phyloP scores from a whole-genome alignment of 2,329 filamentous ascomycete genomes.

The Fusarium luffae region DNA sequence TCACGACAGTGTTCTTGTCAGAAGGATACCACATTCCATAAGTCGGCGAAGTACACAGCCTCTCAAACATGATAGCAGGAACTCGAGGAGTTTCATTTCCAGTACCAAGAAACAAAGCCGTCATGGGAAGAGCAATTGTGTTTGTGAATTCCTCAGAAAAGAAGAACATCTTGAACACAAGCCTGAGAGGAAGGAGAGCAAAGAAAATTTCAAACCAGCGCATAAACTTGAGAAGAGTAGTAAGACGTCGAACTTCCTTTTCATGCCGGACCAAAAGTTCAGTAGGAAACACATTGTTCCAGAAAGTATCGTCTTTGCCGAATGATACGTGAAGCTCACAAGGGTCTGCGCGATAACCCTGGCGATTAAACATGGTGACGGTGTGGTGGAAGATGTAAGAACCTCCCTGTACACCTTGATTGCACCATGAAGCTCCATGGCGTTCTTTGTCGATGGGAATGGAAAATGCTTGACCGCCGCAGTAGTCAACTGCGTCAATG shows the following conservation, averaged over 20 bases:
- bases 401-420: slow-evolving; percentile 26
- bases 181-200: slow-evolving; percentile 5
- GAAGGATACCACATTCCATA: slow-evolving; percentile 36
- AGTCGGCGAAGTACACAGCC: slow-evolving; percentile 17
- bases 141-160: slow-evolving; percentile 34
- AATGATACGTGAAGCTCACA: slow-evolving; percentile 27
- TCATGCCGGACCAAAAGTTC: slow-evolving; percentile 14
- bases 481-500: slow-evolving; percentile 31
- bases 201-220: slow-evolving; percentile 35
- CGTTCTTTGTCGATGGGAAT: slow-evolving; percentile 33
- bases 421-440: slow-evolving; percentile 32
- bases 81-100: slow-evolving; percentile 30
- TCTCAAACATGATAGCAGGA: slow-evolving; percentile 27
- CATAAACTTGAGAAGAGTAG: slow-evolving; percentile 30
- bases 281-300: slow-evolving; percentile 30
- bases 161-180: slow-evolving; percentile 20
- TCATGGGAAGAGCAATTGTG: slow-evolving; percentile 27
- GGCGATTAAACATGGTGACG: slow-evolving; percentile 29
- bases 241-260: slow-evolving; percentile 25
- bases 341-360: slow-evolving; percentile 26
- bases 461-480: slow-evolving; percentile 30
- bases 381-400: slow-evolving; percentile 36
- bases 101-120: slow-evolving; percentile 21
- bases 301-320: slow-evolving; percentile 26
- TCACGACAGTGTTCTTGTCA: slow-evolving; percentile 16